Base-by-base conservation (phyloP, 257 asterid species). In the Vinca minor region DNA sequence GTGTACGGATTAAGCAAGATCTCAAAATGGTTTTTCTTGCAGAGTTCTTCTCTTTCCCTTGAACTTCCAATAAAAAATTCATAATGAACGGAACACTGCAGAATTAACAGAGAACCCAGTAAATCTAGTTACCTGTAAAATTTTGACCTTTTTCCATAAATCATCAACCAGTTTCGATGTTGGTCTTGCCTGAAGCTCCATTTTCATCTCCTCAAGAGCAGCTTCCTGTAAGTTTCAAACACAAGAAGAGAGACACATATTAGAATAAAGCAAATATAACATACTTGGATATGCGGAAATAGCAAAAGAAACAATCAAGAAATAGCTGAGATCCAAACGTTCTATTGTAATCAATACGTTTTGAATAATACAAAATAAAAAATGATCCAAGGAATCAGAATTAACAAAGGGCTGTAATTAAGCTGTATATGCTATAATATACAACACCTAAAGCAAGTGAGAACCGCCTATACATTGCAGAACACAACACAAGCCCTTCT, bases 71-170 rank as follows among this genome's bases (percentile, higher is more conserved):
- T 21, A 45, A 14, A 23, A 34, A 63, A 59, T 11, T 35, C 21
- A 56, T 62, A 38, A 14, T 63, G 47, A 28, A 20, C 39, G 34
- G 53, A 26, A 21, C 12, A 35, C 29, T 26, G 25, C 31, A 67
- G 28, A 60, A 47, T 17, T 64, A 46, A 41, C 39, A 66, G 32
- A 64, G 18, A 71, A 54, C 36, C 64, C 38, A 69, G 59, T 63
- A 58, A 64, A 69, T 50, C 14, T 60, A 31, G 18, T 70, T 69
- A 89, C 99, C 97, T 93, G 99, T 78, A 93, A 85, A 69, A 93
- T 89, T 81, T 93, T 83, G 50, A 93, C 88, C 84, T 93, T 93
- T 84, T 89, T 89, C 47, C 89, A 84, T 81, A 93, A 77, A 81
- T 93, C 99, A 70, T 85, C 95, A 12, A 93, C 91, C 67, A 93